Evolutionary conservation across 2,329 filamentous ascomycete species (phyloP).

Genomic region (Ascochyta lentis): DNA sequence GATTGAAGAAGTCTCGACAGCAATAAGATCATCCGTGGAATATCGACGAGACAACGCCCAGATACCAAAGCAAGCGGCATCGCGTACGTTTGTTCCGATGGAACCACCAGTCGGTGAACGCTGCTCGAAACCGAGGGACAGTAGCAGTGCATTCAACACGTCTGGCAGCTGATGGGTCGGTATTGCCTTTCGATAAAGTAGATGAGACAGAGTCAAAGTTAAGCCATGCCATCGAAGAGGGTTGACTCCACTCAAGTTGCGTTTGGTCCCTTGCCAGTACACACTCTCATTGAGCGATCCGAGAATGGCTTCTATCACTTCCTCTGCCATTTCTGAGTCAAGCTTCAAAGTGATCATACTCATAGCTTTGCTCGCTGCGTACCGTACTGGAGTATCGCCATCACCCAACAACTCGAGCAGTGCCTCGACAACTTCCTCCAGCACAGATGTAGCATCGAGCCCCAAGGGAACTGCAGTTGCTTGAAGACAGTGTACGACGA

Average conservation of each 20-base stretch:
- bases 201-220: constrained; percentile 83
- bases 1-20: constrained; percentile 58
- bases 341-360: constrained; percentile 85
- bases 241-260: constrained; percentile 77
- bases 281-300: constrained; percentile 70
- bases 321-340: constrained; percentile 77
- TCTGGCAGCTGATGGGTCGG: constrained; percentile 72
- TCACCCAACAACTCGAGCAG: constrained; percentile 81
- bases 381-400: constrained; percentile 86
- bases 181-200: constrained; percentile 84
- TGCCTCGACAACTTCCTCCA: constrained; percentile 84
- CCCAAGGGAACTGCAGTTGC: constrained; percentile 36
- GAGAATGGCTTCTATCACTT: constrained; percentile 87
- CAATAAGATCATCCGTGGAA: constrained; percentile 75
- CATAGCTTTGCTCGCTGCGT: constrained; percentile 90
- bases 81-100: constrained; percentile 86
- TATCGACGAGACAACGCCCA: constrained; percentile 93
- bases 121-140: constrained; percentile 88
- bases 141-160: constrained; percentile 77
- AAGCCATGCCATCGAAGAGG: constrained; percentile 90
- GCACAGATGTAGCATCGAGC: constrained; percentile 47
- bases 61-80: constrained; percentile 94
- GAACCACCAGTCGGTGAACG: constrained; percentile 83
- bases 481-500: constrained; percentile 70
- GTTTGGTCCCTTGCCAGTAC: constrained; percentile 59